These are phyloP conservation scores for Macadamia tetraphylla DNA, from an alignment of 164 flowering plant genomes.

Conservation along the genomic window DNA sequence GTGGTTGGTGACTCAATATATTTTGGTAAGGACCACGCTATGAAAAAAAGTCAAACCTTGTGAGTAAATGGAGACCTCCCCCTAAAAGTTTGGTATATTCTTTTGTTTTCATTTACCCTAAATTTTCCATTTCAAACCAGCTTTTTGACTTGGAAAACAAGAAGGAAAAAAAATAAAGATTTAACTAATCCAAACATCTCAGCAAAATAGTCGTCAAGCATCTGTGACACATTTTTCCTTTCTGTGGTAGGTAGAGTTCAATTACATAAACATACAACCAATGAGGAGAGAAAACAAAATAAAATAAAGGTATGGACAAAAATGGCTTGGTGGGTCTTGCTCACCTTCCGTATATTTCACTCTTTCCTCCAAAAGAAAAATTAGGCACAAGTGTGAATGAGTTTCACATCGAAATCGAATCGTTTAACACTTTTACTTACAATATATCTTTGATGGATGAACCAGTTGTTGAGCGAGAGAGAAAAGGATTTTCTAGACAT, in stretches of 20 bases:
- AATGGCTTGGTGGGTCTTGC: background rate
- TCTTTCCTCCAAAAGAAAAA: too few species aligned
- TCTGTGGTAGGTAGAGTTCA: background rate
- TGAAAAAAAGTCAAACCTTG: background rate
- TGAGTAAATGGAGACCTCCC: background rate
- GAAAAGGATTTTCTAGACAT: conserved; percentile 27
- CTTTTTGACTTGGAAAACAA: background rate
- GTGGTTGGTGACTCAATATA: too few species aligned
- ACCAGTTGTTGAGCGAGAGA: conserved; percentile 11
- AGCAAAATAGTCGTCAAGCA: too few species aligned
- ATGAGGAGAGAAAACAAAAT: background rate
- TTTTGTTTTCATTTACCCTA: background rate
- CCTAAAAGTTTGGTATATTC: background rate
- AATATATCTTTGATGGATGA: background rate
- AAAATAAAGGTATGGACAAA: background rate
- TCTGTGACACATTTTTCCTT: background rate
- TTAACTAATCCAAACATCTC: too few species aligned
- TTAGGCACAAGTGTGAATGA: background rate
- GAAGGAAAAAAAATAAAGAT: background rate
- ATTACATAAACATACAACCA: too few species aligned
- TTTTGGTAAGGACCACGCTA: too few species aligned
- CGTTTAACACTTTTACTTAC: background rate
- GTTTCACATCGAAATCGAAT: too few species aligned
- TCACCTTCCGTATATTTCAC: background rate
- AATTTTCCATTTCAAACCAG: background rate